Evolutionary conservation across 306 rosid genomes (phyloP).

Genomic region (Begonia peltatifolia): DNA sequence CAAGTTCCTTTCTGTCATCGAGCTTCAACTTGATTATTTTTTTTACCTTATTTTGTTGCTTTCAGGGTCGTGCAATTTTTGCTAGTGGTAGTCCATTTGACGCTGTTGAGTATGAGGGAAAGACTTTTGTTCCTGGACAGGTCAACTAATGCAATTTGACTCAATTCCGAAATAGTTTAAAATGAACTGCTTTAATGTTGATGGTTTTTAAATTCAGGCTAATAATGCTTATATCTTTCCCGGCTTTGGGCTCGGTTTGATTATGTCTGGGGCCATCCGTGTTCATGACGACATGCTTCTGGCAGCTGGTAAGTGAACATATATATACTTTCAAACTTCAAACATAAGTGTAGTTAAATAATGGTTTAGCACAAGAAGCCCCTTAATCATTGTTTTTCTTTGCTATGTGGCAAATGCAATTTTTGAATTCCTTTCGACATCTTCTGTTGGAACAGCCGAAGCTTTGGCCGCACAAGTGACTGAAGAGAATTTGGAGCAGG

Average conservation of each 20-base stretch:
- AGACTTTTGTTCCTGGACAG: constrained; percentile 76
- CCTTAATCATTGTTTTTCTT: no score
- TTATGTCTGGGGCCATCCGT: constrained; percentile 85
- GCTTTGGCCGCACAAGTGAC: constrained; percentile 74
- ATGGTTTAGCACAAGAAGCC: not conserved
- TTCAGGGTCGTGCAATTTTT: constrained; percentile 70
- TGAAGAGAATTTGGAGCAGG: constrained; percentile 52
- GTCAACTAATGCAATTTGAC: constrained; percentile 13
- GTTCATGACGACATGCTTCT: constrained; percentile 86
- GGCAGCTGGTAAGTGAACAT: constrained; percentile 74
- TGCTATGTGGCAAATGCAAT: no score
- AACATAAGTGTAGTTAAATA: not conserved
- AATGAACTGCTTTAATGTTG: no score
- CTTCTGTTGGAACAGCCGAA: constrained; percentile 54
- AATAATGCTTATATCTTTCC: constrained; percentile 96
- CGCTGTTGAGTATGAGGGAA: constrained; percentile 69
- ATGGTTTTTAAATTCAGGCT: constrained; percentile 32
- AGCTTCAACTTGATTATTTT: constrained; percentile 1
- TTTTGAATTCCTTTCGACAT: not conserved
- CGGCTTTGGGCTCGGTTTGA: constrained; percentile 79
- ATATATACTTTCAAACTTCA: not conserved
- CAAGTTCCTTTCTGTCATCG: not conserved
- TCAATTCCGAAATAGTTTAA: not conserved
- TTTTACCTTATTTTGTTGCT: constrained; percentile 4
- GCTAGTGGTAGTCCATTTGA: constrained; percentile 92